Conservation (phyloP, 257 asterid genomes). For the Ocimum tenuiflorum region DNA sequence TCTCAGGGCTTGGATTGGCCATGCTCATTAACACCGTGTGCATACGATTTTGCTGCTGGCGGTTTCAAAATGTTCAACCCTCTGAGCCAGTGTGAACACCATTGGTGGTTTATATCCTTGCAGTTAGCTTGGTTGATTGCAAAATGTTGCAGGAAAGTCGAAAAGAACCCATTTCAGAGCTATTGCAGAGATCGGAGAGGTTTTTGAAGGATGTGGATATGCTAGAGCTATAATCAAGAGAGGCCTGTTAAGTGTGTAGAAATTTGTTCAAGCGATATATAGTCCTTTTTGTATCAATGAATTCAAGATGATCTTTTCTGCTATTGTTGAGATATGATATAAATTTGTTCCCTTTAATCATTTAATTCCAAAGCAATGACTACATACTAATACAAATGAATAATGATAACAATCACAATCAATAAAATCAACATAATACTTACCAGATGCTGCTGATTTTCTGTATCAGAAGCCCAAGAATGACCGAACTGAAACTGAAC, state of each 20-base stretch:
- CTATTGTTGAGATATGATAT: not conserved
- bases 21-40: conserved; percentile 44
- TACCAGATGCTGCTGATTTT: conserved; percentile 6
- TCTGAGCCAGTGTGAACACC: conserved; percentile 30
- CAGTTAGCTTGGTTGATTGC: not conserved
- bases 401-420: too few species aligned
- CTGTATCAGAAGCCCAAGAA: not conserved
- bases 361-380: too few species aligned
- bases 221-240: too few species aligned
- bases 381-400: too few species aligned
- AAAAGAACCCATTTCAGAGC: not conserved
- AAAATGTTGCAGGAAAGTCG: not conserved
- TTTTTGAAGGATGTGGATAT: not conserved
- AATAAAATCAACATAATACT: too few species aligned
- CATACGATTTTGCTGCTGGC: conserved; percentile 37
- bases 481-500: not conserved
- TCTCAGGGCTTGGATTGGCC: conserved; percentile 56
- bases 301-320: not conserved
- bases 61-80: conserved; percentile 29
- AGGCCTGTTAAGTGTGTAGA: too few species aligned
- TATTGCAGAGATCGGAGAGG: not conserved
- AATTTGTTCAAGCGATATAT: not conserved
- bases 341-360: not conserved
- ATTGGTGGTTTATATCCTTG: conserved; percentile 5
- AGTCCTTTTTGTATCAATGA: not conserved